Base-by-base conservation (phyloP, 345 rosid species). In the Erodium maritimum region DNA sequence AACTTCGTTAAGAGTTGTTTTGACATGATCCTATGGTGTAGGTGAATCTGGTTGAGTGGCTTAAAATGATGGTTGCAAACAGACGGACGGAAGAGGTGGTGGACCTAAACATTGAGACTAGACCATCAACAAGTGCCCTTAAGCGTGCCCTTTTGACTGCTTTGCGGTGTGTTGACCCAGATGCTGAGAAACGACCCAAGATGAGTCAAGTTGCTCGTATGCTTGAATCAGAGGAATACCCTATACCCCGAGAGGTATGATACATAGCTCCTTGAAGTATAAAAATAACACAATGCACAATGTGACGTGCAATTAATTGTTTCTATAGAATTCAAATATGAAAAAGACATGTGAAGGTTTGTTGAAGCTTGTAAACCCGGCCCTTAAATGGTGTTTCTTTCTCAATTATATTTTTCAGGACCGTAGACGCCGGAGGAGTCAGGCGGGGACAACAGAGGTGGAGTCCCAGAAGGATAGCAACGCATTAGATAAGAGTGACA, bases 41-140 rank as follows among this genome's bases (percentile, higher is more conserved):
- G 96, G 93, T 82, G 64, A 88, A 91, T 80, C 74, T 91, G 83
- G 96, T 91, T 59, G 98, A 91, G 70, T 91, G 96, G 95, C 69
- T 91, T 46, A 88, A 91, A 88, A 80, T 76, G 79, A 91, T 86
- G 96, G 93, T 91, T 19, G 93, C 85, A 51, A 85, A 75, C 73
- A 80, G 88, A 68, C 85, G 78, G 19, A 77, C 95, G 11, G 96
- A 84, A 62, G 96, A 86, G 46, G 93, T 91, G 42, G 88, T 91
- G 37, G 98, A 91, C 68, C 88, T 82, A 54, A 82, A 69, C 67
- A 74, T 88, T 61, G 90, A 84, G 70, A 71, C 70, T 52, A 81
- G 76, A 77, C 96, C 98, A 52, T 66, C 91, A 22, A 84, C 93
- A 19, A 86, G 96, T 37, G 82, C 84, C 46, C 98, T 91, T 50